phyloP scores from a whole-genome alignment of 768 basidiomycete species.

The Lactifluus volemus region DNA sequence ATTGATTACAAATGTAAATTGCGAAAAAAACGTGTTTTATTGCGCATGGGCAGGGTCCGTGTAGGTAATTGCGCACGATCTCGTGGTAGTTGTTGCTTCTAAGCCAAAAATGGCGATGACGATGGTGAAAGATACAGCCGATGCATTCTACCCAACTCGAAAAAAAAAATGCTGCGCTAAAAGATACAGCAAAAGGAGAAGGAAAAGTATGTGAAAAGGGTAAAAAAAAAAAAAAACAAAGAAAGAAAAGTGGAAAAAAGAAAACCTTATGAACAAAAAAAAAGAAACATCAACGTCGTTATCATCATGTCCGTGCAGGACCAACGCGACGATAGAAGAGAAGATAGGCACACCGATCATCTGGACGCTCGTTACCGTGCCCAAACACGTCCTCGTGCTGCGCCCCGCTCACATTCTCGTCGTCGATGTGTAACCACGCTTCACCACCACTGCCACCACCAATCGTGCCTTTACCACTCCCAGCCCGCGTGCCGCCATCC shows the following conservation, averaged over 20 bases:
- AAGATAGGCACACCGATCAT: slow-evolving; percentile 77
- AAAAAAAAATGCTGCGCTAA: slow-evolving; percentile 9
- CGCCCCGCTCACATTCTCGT: slow-evolving; percentile 77
- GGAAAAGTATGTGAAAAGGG: not conserved
- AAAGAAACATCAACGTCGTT: not conserved
- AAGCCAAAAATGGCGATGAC: not conserved
- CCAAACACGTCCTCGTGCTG: slow-evolving; percentile 65
- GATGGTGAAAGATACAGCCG: slow-evolving; percentile 1
- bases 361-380: slow-evolving; percentile 27
- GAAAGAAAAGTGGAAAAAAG: not conserved
- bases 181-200: slow-evolving; percentile 11
- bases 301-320: slow-evolving; percentile 21
- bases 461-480: not conserved
- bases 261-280: not conserved
- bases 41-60: not conserved
- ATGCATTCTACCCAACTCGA: slow-evolving; percentile 12
- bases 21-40: not conserved
- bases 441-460: slow-evolving; percentile 36
- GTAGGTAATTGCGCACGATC: not conserved
- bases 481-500: slow-evolving; percentile 27
- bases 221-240: not conserved
- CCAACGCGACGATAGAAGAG: slow-evolving; percentile 71
- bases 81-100: not conserved
- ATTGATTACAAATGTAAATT: not conserved
- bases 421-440: slow-evolving; percentile 91